Evolutionary conservation across 345 rosid genomes (phyloP).

Genomic region (Schrenkiella parvula): DNA sequence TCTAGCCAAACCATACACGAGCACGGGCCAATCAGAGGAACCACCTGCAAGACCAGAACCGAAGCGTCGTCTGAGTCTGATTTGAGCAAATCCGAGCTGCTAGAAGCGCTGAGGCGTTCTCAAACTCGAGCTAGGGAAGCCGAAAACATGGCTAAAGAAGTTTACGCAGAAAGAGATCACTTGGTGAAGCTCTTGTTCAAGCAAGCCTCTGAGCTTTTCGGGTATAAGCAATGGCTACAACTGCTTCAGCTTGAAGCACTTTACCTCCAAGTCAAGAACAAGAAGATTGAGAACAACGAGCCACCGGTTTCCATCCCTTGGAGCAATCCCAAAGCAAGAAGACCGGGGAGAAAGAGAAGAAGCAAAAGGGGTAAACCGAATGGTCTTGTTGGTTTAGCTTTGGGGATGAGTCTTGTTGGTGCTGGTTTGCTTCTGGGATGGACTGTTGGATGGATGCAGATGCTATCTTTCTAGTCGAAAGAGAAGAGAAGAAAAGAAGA

Average conservation of each 20-base stretch:
- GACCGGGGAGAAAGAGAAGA: conserved; percentile 34
- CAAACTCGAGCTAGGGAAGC: conserved; percentile 99
- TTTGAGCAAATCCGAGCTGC: conserved; percentile 61
- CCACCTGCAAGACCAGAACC: conserved; percentile 18
- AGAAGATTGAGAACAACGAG: conserved; percentile 43
- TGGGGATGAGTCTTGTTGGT: conserved; percentile 85
- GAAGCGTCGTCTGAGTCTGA: conserved; percentile 42
- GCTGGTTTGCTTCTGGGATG: conserved; percentile 95
- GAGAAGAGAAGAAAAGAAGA: background rate
- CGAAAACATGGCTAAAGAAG: conserved; percentile 81
- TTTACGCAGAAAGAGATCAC: conserved; percentile 76
- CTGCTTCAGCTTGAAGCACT: conserved; percentile 76
- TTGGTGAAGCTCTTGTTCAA: conserved; percentile 69
- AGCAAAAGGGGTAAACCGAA: conserved; percentile 29
- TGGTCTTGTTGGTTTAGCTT: conserved; percentile 51
- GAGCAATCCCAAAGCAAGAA: conserved; percentile 44
- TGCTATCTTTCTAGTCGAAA: conserved; percentile 53
- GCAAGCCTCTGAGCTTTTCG: conserved; percentile 94
- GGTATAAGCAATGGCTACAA: conserved; percentile 89
- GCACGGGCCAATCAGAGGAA: conserved; percentile 22
- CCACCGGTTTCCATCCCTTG: conserved; percentile 47
- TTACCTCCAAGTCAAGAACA: conserved; percentile 56
- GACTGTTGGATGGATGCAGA: conserved; percentile 97
- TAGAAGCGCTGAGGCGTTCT: conserved; percentile 88
- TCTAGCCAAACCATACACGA: conserved; percentile 29